Evolutionary conservation across 2,329 filamentous ascomycete genomes (phyloP).

Genomic region (Aspergillus arachidicola): DNA sequence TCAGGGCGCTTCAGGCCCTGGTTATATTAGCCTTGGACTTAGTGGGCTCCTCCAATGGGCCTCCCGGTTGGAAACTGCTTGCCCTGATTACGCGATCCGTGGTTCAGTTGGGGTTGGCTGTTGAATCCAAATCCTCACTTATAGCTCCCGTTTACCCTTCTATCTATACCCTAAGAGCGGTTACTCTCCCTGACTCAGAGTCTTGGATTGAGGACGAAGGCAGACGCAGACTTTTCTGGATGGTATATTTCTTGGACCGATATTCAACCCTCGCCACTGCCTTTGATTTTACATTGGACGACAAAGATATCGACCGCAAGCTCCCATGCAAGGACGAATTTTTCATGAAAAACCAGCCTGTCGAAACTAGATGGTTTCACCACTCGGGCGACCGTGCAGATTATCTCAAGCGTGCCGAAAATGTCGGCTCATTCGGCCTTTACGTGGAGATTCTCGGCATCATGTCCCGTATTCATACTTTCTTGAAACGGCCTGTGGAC

Average conservation of each 20-base stretch:
- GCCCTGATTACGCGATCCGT: slow-evolving; percentile 86
- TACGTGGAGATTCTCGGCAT: slow-evolving; percentile 90
- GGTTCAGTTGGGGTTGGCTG: slow-evolving; percentile 81
- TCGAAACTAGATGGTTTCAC: slow-evolving; percentile 80
- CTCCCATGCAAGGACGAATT: slow-evolving; percentile 86
- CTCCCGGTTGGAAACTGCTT: slow-evolving; percentile 88
- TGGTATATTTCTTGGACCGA: slow-evolving; percentile 86
- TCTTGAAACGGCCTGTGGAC: slow-evolving; percentile 85
- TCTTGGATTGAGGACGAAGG: slow-evolving; percentile 91
- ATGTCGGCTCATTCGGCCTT: slow-evolving; percentile 83
- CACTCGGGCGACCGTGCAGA: slow-evolving; percentile 59
- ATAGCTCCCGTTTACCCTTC: slow-evolving; percentile 79
- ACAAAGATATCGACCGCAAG: slow-evolving; percentile 85
- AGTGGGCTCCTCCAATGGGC: slow-evolving; percentile 83
- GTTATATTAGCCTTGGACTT: slow-evolving; percentile 85
- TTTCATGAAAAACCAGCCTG: slow-evolving; percentile 79
- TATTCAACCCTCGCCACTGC: slow-evolving; percentile 90
- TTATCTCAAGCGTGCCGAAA: slow-evolving; percentile 72
- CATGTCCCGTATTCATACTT: slow-evolving; percentile 82
- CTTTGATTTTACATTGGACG: slow-evolving; percentile 86
- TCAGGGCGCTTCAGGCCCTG: slow-evolving; percentile 82
- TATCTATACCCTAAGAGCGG: slow-evolving; percentile 85
- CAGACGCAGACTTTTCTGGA: slow-evolving; percentile 84
- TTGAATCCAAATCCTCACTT: slow-evolving; percentile 77
- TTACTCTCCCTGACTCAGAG: slow-evolving; percentile 78